Conservation (phyloP, 139 green algal species). For the Penium margaritaceum region DNA sequence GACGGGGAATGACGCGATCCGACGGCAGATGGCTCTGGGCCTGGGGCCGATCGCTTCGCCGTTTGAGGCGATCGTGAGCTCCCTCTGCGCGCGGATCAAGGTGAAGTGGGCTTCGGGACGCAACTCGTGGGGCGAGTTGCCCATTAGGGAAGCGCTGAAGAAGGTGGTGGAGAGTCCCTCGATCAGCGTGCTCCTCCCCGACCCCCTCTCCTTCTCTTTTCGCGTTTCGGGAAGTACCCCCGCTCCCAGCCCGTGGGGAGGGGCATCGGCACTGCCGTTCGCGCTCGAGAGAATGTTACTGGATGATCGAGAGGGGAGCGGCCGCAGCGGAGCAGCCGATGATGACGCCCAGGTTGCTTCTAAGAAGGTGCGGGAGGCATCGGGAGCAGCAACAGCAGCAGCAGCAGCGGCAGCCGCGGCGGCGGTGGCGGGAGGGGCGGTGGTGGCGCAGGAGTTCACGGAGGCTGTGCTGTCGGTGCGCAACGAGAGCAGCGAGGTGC, state of each 20-base stretch:
- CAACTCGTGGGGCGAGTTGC: conserved; percentile 27
- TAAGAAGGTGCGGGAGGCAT: neutral
- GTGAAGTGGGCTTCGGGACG: conserved; percentile 30
- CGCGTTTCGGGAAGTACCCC: neutral
- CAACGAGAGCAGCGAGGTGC: conserved; percentile 14
- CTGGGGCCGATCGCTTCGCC: neutral
- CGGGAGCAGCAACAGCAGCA: neutral
- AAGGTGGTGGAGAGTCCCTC: conserved; percentile 29
- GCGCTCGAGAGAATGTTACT: neutral
- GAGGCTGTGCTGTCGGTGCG: conserved; percentile 26
- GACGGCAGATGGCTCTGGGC: neutral
- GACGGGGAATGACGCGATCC: neutral
- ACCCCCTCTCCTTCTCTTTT: conserved; percentile 32
- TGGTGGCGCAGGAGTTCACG: conserved; percentile 38
- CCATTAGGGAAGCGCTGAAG: conserved; percentile 15
- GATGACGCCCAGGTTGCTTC: too few species aligned
- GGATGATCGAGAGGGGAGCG: neutral
- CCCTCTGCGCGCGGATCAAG: conserved; percentile 26
- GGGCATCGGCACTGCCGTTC: neutral
- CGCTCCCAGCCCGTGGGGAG: neutral
- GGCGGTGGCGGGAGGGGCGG: neutral
- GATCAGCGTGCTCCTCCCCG: conserved; percentile 23
- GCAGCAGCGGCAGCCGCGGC: neutral
- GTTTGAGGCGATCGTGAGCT: neutral
- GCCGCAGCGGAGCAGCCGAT: neutral